Conservation (phyloP, 768 basidiomycete genomes). For the Russula abietina region DNA sequence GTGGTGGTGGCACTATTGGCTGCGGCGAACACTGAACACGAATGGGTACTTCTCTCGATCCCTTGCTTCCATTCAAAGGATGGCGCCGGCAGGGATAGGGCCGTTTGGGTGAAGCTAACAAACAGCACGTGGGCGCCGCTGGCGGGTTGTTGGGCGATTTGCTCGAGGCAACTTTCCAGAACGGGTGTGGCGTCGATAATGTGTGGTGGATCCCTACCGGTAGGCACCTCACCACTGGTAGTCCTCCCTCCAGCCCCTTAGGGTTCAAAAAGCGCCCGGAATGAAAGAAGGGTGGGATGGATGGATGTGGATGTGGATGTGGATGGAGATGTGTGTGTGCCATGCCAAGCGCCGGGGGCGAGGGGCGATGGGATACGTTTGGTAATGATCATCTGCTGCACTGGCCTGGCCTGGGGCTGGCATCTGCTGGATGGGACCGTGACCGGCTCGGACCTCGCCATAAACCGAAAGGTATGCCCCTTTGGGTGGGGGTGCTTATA, state of each 20-base stretch:
- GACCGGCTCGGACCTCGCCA: not conserved
- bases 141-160: not conserved
- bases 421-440: not conserved
- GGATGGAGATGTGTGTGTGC: too few relatives aligned
- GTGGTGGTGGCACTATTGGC: not conserved
- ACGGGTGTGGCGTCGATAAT: not conserved
- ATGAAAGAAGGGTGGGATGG: conserved; percentile 6
- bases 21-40: not conserved
- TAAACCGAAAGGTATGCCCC: not conserved
- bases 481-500: conserved; percentile 1
- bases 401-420: not conserved
- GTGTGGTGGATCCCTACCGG: conserved; percentile 7
- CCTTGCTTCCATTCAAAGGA: conserved; percentile 5
- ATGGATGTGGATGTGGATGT: too few relatives aligned
- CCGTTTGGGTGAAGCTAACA: not conserved
- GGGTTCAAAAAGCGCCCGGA: conserved; percentile 3
- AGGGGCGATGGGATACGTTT: not conserved
- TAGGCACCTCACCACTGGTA: not conserved
- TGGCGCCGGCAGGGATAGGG: not conserved
- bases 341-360: not conserved
- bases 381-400: not conserved
- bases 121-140: not conserved
- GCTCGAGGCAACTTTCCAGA: conserved; percentile 6
- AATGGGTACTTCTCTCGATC: not conserved
- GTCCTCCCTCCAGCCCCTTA: not conserved